These are phyloP conservation scores for Diaporthe sp. DNA, from an alignment of 2,329 filamentous ascomycete species.

Conservation along the genomic window DNA sequence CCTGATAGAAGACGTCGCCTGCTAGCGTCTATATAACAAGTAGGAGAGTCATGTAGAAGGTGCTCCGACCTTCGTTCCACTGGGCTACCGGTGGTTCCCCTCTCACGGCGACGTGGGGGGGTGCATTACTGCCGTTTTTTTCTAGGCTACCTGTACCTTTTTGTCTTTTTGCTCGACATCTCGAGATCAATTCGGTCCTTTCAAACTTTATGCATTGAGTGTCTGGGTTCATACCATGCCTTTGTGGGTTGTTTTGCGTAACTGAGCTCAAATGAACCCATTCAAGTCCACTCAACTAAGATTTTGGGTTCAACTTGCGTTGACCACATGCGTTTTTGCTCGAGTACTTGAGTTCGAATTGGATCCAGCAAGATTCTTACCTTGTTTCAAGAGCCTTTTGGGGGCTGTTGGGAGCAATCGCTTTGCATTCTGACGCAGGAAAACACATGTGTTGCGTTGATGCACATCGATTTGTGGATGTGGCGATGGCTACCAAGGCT, in stretches of 20 bases:
- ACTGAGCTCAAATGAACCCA: not conserved
- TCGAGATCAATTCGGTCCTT: not conserved
- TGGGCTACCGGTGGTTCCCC: not conserved
- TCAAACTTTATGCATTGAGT: not conserved
- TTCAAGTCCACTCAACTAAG: too few relatives aligned
- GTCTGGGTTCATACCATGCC: not conserved
- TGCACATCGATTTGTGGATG: not conserved
- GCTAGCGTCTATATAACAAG: constrained; percentile 17
- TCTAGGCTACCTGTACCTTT: not conserved
- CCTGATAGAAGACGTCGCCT: constrained; percentile 10
- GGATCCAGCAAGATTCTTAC: too few relatives aligned
- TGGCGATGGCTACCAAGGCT: not conserved
- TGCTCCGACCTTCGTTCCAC: not conserved
- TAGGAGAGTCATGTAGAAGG: constrained; percentile 20
- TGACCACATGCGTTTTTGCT: too few relatives aligned
- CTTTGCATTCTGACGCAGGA: not conserved
- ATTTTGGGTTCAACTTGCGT: too few relatives aligned
- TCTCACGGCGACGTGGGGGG: not conserved
- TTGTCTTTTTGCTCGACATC: not conserved
- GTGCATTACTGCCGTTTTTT: constrained; percentile 2
- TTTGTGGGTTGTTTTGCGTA: not conserved
- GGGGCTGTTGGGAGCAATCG: not conserved
- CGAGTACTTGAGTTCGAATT: not conserved
- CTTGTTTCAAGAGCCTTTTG: not conserved
- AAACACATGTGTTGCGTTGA: not conserved